Evolutionary conservation across 2,329 filamentous ascomycete genomes (phyloP).

Genomic region (Calycina herbarum): DNA sequence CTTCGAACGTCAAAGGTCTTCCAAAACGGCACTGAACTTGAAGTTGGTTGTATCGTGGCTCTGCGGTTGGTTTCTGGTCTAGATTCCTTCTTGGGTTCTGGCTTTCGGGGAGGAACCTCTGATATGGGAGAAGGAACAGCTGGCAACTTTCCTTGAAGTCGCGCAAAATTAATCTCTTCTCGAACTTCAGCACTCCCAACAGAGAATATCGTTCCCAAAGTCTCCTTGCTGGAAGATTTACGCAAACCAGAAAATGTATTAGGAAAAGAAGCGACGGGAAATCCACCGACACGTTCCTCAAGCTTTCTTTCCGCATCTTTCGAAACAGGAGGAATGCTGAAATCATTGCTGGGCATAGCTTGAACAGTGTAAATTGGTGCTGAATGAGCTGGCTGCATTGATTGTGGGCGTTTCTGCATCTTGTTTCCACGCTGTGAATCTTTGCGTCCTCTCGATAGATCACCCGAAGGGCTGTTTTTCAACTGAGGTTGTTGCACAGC

Average conservation of each 20-base stretch:
- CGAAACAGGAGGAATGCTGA: constrained; percentile 27
- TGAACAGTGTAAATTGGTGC: constrained; percentile 30
- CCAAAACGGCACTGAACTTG: constrained; percentile 11
- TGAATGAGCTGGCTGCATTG: constrained; percentile 10
- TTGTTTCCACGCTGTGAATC: constrained; percentile 1
- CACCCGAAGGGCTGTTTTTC: neutral
- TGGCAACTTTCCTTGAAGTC: constrained; percentile 29
- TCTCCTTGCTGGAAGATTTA: constrained; percentile 31
- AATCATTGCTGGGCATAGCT: constrained; percentile 24
- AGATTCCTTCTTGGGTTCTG: constrained; percentile 14
- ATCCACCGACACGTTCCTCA: constrained; percentile 25
- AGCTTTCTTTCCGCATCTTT: constrained; percentile 23
- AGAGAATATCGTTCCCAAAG: constrained; percentile 33
- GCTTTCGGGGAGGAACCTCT: constrained; percentile 15
- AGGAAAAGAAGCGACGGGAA: constrained; percentile 27
- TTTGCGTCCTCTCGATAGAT: neutral
- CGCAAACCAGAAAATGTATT: constrained; percentile 26
- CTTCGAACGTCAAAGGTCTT: constrained; percentile 11
- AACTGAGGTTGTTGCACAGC: neutral
- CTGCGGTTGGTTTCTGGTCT: constrained; percentile 20
- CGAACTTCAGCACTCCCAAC: constrained; percentile 32
- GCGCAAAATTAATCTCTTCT: constrained; percentile 28
- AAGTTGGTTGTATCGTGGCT: constrained; percentile 19
- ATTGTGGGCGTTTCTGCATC: constrained; percentile 17
- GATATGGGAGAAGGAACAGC: constrained; percentile 27